phyloP scores from a whole-genome alignment of 371 early-diverging fungal species.

The Furculomyces boomerangus region DNA sequence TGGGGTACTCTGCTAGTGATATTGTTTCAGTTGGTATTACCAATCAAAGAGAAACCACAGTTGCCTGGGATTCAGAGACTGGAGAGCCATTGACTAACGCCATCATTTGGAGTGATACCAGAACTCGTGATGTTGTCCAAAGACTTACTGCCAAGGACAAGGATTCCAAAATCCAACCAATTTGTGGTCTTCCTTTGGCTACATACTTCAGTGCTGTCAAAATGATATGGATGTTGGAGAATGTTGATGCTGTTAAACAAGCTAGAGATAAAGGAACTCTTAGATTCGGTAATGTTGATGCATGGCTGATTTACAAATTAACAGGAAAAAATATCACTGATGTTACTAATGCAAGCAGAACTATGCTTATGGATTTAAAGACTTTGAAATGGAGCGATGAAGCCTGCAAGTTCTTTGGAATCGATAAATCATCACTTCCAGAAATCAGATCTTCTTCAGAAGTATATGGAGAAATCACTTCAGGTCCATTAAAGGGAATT shows the following conservation, averaged over 20 bases:
- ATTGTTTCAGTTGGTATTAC: slow-evolving; percentile 82
- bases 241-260: slow-evolving; percentile 43
- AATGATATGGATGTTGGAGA: slow-evolving; percentile 79
- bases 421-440: slow-evolving; percentile 46
- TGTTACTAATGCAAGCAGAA: slow-evolving; percentile 88
- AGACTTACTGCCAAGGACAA: slow-evolving; percentile 30
- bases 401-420: slow-evolving; percentile 54
- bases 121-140: slow-evolving; percentile 60
- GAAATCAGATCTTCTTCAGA: slow-evolving; percentile 71
- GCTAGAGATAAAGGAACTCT: slow-evolving; percentile 43
- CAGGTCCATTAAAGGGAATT: slow-evolving; percentile 40
- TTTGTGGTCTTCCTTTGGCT: slow-evolving; percentile 78
- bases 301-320: slow-evolving; percentile 77
- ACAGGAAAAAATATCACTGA: slow-evolving; percentile 76
- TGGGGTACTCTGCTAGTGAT: slow-evolving; percentile 35
- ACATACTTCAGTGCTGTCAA: slow-evolving; percentile 91
- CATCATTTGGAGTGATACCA: slow-evolving; percentile 86
- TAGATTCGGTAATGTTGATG: slow-evolving; percentile 81
- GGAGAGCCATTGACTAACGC: slow-evolving; percentile 75
- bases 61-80: slow-evolving; percentile 73
- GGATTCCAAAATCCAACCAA: slow-evolving; percentile 22
- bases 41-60: slow-evolving; percentile 88
- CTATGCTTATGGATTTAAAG: slow-evolving; percentile 81
- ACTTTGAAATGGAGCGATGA: slow-evolving; percentile 65
- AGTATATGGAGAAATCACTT: slow-evolving; percentile 46